Evolutionary conservation across 2,329 filamentous ascomycete species (phyloP), one percentile per base, ranked within the genome.

Genomic region (Colletotrichum horii): DNA sequence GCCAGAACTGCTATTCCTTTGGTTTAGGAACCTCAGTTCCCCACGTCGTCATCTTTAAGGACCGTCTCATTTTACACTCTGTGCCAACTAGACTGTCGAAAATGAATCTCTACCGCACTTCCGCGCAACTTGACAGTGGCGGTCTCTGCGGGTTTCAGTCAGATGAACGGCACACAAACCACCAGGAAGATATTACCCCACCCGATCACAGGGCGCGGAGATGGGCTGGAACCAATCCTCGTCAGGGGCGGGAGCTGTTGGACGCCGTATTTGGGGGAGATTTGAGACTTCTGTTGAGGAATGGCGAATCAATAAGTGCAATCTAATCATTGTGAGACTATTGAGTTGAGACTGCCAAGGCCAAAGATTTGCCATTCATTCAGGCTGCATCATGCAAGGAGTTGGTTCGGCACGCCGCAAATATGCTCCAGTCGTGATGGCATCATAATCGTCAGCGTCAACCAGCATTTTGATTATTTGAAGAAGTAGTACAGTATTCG

Each of bases 401-500:
- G n/a, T 9, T 6, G n/a, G 11, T 52, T 22, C 11, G n/a, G 43
- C 4, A 52, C 43, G 43, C n/a, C n/a, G n/a, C 43, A 22, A 3
- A 22, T 14, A 52, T 22, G 43, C 12, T 52, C n/a, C n/a, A n/a
- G n/a, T n/a, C n/a, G 43, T 52, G n/a, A 52, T 22, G 43, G 43
- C 43, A 48, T 48, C 2, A 8, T 14, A 8, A 22, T 8, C 11
- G 12, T 22, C n/a, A 52, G 38, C 38, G 3, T 48, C 38, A 48
- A 48, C 19, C 19, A n/a, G n/a, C 38, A 48, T 0, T 48, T 6
- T 4, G 38, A n/a, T 48, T 48, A 48, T 19, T 48, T 5, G n/a
- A 48, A 48, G 0, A 1, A 6, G 38, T 0, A 48, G 38, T n/a
- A 19, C 19, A 48, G 38, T 48, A 5, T n/a, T n/a, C 19, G 3